Base-by-base conservation (phyloP, 768 basidiomycete genomes). In the Lactarius deliciosus region DNA sequence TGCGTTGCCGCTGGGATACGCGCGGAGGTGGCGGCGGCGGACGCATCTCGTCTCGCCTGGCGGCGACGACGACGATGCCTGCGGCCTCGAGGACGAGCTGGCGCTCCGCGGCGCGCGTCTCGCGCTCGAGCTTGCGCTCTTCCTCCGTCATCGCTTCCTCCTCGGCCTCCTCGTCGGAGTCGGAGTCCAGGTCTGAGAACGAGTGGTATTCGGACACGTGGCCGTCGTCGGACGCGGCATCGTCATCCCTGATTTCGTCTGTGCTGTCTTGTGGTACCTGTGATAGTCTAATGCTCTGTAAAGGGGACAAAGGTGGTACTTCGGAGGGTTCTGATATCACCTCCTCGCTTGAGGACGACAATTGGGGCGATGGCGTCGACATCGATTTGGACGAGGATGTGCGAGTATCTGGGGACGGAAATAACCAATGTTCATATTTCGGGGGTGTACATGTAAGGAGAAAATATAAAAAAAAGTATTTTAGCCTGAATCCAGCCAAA, bases 71-170 rank as follows among this genome's bases (percentile, higher is more conserved):
- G 64, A 93, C 86, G 30, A 97, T 79, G 3, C 96, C 96, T 0
- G 94, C 94, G 0, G 92, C 91, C 73, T 92, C 87, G n/a, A 98
- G 79, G 8, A 97, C 92, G 22, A 89, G 83, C 70, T 86, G 86
- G 25, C 92, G 81, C 73, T 96, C 94, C 20, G 83, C 77, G 64
- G 88, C 92, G 36, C 92, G 85, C 20, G 85, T 83, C 60, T 81
- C 81, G 13, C 78, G 79, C 61, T 88, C 85, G 53, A 80, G 82
- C 47, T 79, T 80, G 36, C 81, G 81, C 69, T 83, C 81, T 41
- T 78, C 79, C 65, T 81, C 80, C 18, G 76, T 72, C 65, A 69
- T 68, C 18, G 74, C 73, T 3, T 78, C 75, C 4, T 73, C 76
- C 25, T 78, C 76, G 76, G 81, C 82, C 53, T 82, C 79, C 45